phyloP scores from a whole-genome alignment of 345 rosid genomes.

The Gossypium bickii region DNA sequence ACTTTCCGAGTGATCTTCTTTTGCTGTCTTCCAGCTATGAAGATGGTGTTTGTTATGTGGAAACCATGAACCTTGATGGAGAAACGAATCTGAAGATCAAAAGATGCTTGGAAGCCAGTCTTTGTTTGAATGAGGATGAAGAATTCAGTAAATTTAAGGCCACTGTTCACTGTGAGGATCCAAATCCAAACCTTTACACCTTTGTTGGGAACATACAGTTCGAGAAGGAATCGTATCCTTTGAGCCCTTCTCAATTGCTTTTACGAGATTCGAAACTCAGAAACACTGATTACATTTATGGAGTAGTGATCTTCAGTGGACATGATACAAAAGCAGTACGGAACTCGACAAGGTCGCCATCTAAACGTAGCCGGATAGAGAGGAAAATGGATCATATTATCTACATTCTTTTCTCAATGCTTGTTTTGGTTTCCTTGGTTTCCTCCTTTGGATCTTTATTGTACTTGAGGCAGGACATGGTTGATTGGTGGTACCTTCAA shows the following conservation, averaged over 20 bases:
- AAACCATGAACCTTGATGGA: conserved; percentile 83
- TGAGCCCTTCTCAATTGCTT: conserved; percentile 54
- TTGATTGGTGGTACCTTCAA: conserved; percentile 57
- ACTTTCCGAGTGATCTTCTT: conserved; percentile 64
- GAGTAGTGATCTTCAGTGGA: conserved; percentile 64
- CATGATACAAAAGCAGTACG: conserved; percentile 60
- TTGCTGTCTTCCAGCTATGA: conserved; percentile 65
- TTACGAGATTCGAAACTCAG: conserved; percentile 74
- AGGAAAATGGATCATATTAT: conserved; percentile 64
- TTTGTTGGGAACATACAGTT: conserved; percentile 64
- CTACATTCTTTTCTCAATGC: conserved; percentile 54
- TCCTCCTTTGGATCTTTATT: conserved; percentile 43
- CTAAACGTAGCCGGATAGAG: conserved; percentile 65
- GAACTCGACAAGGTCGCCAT: conserved; percentile 67
- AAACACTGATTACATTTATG: conserved; percentile 59
- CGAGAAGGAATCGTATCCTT: conserved; percentile 40
- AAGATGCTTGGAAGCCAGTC: conserved; percentile 54
- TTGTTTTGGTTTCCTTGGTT: conserved; percentile 47
- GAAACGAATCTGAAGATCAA: conserved; percentile 72
- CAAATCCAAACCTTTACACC: conserved; percentile 63
- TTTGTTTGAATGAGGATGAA: conserved; percentile 43
- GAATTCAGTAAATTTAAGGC: conserved; percentile 39
- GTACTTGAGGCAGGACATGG: conserved; percentile 39
- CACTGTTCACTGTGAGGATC: conserved; percentile 56
- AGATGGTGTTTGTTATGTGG: conserved; percentile 79